Conservation (phyloP, 225 moss, liverwort and hornwort species). For the Polytrichum commune region DNA sequence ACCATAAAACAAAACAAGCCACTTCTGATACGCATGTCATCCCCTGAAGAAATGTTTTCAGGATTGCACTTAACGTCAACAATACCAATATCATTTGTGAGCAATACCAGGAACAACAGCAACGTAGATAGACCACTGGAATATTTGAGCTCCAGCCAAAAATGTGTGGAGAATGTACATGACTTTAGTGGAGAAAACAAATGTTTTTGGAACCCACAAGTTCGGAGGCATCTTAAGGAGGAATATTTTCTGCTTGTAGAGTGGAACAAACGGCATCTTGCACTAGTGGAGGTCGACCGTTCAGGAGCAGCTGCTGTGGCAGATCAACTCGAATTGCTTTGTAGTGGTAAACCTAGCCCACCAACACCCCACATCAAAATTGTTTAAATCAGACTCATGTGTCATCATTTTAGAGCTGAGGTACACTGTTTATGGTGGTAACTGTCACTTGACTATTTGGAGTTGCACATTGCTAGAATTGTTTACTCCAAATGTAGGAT, state of each 20-base stretch:
- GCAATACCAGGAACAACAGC: no score
- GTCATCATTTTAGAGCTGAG: no score
- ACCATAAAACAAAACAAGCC: no score
- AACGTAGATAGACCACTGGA: background rate
- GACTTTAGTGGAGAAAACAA: slow-evolving; percentile 15
- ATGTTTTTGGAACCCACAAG: background rate
- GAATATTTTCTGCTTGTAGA: slow-evolving; percentile 60
- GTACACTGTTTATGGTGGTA: no score
- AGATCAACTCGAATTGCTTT: slow-evolving; percentile 56
- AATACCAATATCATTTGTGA: no score
- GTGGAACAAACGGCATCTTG: slow-evolving; percentile 66
- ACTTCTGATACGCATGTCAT: no score
- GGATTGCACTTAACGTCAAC: no score
- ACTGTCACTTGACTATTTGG: no score
- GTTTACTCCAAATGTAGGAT: no score
- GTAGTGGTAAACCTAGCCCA: slow-evolving; percentile 38
- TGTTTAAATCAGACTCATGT: no score
- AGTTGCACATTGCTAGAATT: no score
- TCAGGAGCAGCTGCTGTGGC: slow-evolving; percentile 57
- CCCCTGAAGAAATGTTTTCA: no score
- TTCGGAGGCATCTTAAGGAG: slow-evolving; percentile 39
- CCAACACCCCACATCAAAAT: slow-evolving; percentile 1
- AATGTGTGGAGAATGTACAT: slow-evolving; percentile 31
- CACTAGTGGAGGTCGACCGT: slow-evolving; percentile 56
- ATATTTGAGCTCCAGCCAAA: slow-evolving; percentile 11